Conservation (phyloP, 208 protist genomes). For the Acanthamoeba sp. region DNA sequence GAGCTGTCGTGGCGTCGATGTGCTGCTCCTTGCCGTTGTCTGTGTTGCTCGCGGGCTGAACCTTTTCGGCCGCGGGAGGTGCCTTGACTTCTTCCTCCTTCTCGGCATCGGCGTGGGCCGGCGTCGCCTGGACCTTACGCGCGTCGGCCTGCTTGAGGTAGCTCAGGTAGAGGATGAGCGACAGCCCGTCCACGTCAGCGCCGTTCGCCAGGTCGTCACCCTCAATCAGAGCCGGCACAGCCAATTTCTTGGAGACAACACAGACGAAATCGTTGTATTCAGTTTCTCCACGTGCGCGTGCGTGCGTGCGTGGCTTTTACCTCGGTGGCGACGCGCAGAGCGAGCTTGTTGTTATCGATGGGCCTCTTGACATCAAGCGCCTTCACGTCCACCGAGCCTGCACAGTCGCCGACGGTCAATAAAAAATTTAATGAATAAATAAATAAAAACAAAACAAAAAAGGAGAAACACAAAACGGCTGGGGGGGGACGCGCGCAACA, state of each 20-base stretch:
- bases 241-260: constrained; percentile 1
- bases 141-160: constrained; percentile 63
- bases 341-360: constrained; percentile 55
- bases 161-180: constrained; percentile 62
- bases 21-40: background rate
- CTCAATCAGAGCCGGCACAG: constrained; percentile 5
- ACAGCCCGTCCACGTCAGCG: constrained; percentile 30
- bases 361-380: constrained; percentile 49
- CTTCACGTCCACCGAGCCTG: constrained; percentile 38
- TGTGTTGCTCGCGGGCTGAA: background rate
- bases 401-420: background rate
- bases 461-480: too few species aligned
- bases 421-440: background rate
- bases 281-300: background rate
- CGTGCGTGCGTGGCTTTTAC: background rate
- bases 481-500: background rate
- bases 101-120: background rate
- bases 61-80: background rate
- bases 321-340: background rate
- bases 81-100: background rate
- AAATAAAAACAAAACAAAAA: background rate
- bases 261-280: too few species aligned
- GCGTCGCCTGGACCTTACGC: background rate
- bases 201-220: constrained; percentile 33
- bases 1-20: background rate